A percentile compares a stretch with the other conserved stretches of the same genome.
Conservation (phyloP, 805 yeast species). For the Candida sithepensis region DNA sequence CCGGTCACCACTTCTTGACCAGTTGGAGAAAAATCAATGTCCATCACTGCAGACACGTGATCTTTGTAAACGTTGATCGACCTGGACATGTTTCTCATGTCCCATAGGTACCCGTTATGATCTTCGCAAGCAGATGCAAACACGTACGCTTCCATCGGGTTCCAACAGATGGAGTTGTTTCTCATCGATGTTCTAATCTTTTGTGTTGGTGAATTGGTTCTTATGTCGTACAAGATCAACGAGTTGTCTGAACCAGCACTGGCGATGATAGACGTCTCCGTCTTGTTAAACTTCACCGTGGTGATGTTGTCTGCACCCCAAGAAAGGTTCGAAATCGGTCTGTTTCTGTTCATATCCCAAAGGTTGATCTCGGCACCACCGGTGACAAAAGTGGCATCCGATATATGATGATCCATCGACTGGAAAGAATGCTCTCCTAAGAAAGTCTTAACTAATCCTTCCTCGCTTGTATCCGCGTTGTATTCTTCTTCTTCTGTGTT, state of each 20-base stretch:
- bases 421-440: slow-evolving; percentile 81
- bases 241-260: slow-evolving; percentile 90
- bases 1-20: slow-evolving; percentile 96
- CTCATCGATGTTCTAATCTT: slow-evolving; percentile 79
- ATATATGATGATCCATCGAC: slow-evolving; percentile 81
- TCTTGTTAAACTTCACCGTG: slow-evolving; percentile 80
- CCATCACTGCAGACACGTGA: slow-evolving; percentile 94
- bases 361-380: slow-evolving; percentile 87
- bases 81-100: slow-evolving; percentile 86
- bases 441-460: slow-evolving; percentile 73
- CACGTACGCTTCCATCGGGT: slow-evolving; percentile 95
- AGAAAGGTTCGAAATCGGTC: slow-evolving; percentile 70
- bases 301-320: slow-evolving; percentile 97
- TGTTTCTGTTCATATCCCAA: slow-evolving; percentile 86
- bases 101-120: slow-evolving; percentile 92
- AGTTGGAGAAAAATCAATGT: slow-evolving; percentile 92
- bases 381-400: slow-evolving; percentile 74
- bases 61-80: slow-evolving; percentile 87
- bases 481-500: slow-evolving; percentile 25
- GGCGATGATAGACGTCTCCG: slow-evolving; percentile 86
- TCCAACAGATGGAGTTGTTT: slow-evolving; percentile 88
- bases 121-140: slow-evolving; percentile 93
- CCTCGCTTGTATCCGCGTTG: slow-evolving; percentile 28
- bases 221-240: slow-evolving; percentile 81
- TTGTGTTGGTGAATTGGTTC: slow-evolving; percentile 90